These are phyloP conservation scores for Protomyces gravidus DNA, from an alignment of 1,139 yeast species.

Conservation along the genomic window DNA sequence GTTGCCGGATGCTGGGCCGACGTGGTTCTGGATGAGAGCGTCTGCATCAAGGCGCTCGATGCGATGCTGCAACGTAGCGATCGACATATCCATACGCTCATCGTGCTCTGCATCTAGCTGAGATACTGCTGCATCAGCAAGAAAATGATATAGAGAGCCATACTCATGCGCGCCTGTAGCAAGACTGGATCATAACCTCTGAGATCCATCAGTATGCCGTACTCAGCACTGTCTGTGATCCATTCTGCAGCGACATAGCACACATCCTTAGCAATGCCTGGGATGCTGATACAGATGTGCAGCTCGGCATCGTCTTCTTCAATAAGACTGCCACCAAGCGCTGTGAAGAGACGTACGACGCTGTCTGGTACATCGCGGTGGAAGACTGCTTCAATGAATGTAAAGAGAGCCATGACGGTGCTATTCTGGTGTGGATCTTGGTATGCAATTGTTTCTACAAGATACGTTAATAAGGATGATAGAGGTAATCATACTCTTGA, in stretches of 20 bases:
- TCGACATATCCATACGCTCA: not conserved
- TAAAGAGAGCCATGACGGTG: no score
- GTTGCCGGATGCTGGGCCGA: no score
- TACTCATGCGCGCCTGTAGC: not conserved
- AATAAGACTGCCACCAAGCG: not conserved
- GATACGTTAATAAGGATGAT: no score
- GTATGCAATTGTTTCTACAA: no score
- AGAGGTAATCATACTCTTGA: not conserved
- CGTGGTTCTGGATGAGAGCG: no score
- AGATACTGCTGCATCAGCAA: not conserved
- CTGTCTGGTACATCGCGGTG: not conserved
- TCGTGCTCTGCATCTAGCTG: not conserved
- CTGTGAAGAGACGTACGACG: not conserved
- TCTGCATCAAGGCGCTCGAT: not conserved
- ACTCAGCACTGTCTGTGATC: not conserved
- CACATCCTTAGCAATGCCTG: not conserved
- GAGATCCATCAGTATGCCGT: not conserved
- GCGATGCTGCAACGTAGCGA: not conserved
- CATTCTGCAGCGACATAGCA: slow-evolving; percentile 1
- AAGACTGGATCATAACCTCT: not conserved
- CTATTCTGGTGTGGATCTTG: no score
- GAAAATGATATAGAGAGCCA: not conserved
- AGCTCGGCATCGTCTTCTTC: not conserved
- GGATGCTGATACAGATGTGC: not conserved
- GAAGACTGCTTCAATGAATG: not conserved